Evolutionary conservation across 495 filamentous ascomycete species (phyloP).

Genomic region (Penicillium cataractarum): DNA sequence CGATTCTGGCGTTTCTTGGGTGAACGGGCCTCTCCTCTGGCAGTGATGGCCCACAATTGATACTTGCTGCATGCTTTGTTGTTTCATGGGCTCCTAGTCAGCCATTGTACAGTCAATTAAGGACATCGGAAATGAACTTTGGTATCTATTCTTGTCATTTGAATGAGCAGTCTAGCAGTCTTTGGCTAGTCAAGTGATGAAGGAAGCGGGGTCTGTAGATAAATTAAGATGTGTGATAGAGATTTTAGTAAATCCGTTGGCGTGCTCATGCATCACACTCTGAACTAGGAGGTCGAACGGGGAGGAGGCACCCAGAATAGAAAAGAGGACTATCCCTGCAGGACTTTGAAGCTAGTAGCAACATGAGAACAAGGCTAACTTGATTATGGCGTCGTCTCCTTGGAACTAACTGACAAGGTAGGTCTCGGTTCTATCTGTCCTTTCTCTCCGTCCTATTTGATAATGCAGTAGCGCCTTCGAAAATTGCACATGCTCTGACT

Average conservation of each 20-base stretch:
- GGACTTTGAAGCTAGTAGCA: neutral
- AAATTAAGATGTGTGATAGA: neutral
- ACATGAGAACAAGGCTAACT: neutral
- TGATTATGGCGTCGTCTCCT: neutral
- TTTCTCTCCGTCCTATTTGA: neutral
- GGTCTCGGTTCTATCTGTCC: neutral
- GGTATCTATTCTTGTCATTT: conserved; percentile 1
- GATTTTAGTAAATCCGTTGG: neutral
- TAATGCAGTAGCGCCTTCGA: neutral
- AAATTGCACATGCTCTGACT: neutral
- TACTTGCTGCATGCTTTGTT: conserved; percentile 12
- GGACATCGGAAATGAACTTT: conserved; percentile 1
- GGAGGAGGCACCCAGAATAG: neutral
- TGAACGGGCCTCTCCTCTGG: conserved; percentile 12
- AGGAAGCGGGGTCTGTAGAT: neutral
- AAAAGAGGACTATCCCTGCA: neutral
- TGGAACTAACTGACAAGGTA: neutral
- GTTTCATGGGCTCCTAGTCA: conserved; percentile 13
- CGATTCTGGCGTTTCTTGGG: conserved; percentile 24
- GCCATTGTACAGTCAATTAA: conserved; percentile 21
- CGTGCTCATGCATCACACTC: neutral
- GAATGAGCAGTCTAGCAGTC: neutral
- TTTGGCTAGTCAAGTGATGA: neutral
- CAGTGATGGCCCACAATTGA: conserved; percentile 7
- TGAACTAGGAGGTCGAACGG: too few species aligned